Conservation (phyloP, 345 rosid species). For the Dipteronia dyeriana region DNA sequence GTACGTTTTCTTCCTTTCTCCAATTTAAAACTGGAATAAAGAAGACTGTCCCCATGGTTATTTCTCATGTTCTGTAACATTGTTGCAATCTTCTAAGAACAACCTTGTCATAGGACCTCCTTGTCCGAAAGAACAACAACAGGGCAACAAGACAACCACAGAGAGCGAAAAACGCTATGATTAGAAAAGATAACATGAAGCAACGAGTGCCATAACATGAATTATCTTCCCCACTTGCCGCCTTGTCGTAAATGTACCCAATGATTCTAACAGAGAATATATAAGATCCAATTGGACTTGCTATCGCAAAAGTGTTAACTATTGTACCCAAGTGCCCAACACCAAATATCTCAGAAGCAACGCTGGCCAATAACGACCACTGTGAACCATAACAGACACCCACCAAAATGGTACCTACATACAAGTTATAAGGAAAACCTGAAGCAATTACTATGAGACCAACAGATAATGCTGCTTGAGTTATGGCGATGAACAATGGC, state of each 20-base stretch:
- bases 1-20: no score
- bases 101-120: slow-evolving; percentile 52
- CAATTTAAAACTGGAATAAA: no score
- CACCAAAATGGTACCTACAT: slow-evolving; percentile 65
- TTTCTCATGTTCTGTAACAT: slow-evolving; percentile 7
- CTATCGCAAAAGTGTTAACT: slow-evolving; percentile 77
- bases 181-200: slow-evolving; percentile 73
- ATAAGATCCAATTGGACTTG: slow-evolving; percentile 88
- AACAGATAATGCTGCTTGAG: slow-evolving; percentile 51
- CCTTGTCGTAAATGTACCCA: slow-evolving; percentile 71
- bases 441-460: slow-evolving; percentile 78
- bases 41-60: background rate
- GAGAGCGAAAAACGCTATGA: slow-evolving; percentile 69
- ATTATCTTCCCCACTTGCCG: slow-evolving; percentile 44
- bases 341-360: slow-evolving; percentile 74
- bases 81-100: slow-evolving; percentile 45
- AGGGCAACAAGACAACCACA: slow-evolving; percentile 59
- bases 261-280: slow-evolving; percentile 77
- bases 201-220: slow-evolving; percentile 67
- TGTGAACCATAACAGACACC: slow-evolving; percentile 86
- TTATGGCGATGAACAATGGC: slow-evolving; percentile 70
- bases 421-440: slow-evolving; percentile 63
- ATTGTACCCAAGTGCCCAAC: slow-evolving; percentile 87
- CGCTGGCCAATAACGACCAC: slow-evolving; percentile 88
- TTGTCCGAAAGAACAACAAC: slow-evolving; percentile 56